These are phyloP conservation scores for Hymenoscyphus scutula DNA, from an alignment of 2,329 filamentous ascomycete species.

Conservation along the genomic window DNA sequence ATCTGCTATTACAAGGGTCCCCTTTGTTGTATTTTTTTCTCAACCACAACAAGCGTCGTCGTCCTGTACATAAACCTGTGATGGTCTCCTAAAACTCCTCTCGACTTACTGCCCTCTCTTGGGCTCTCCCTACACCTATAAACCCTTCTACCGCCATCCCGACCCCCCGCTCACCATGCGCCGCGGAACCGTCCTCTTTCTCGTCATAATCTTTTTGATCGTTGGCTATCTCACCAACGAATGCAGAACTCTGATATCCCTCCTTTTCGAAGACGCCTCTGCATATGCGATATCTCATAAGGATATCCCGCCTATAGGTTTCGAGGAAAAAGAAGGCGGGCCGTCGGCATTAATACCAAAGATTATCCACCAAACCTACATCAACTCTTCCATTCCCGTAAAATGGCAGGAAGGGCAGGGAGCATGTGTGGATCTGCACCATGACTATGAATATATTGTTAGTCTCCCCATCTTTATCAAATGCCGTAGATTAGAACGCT, in stretches of 20 bases:
- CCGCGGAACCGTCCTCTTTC: conserved; percentile 35
- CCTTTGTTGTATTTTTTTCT: neutral
- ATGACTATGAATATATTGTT: conserved; percentile 72
- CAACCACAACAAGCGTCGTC: conserved; percentile 1
- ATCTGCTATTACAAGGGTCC: neutral
- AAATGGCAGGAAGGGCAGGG: conserved; percentile 66
- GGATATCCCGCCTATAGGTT: conserved; percentile 65
- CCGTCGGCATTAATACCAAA: conserved; percentile 66
- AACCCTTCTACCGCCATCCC: neutral
- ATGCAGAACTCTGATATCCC: conserved; percentile 68
- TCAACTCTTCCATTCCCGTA: conserved; percentile 64
- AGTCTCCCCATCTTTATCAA: conserved; percentile 21
- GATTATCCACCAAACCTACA: conserved; percentile 77
- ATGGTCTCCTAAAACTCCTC: neutral
- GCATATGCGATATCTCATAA: conserved; percentile 64
- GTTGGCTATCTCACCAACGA: conserved; percentile 62
- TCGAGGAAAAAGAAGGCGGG: conserved; percentile 53
- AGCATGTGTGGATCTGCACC: conserved; percentile 65
- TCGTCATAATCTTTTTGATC: conserved; percentile 60
- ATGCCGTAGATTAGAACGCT: neutral
- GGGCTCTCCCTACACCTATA: neutral
- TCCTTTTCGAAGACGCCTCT: conserved; percentile 66
- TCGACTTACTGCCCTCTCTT: neutral
- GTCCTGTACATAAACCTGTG: neutral
- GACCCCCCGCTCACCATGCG: conserved; percentile 31